Evolutionary conservation across 495 filamentous ascomycete genomes (phyloP).

Genomic region (Aspergillus baeticus): DNA sequence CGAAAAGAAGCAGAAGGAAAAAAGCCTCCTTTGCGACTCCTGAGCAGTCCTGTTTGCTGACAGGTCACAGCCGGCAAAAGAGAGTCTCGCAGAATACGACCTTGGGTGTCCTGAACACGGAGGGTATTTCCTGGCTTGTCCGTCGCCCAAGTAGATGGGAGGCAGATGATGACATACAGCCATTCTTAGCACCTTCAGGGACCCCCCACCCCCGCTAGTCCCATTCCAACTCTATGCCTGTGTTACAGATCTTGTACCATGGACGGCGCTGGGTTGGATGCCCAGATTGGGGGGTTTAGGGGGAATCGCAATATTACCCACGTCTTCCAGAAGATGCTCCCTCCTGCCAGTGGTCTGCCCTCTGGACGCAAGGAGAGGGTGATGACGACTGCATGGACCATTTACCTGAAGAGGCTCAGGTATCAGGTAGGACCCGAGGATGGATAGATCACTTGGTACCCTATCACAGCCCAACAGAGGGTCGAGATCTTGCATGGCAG

Average conservation of each 20-base stretch:
- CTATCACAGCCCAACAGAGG: too few relatives aligned
- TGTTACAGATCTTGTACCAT: slow-evolving; percentile 22
- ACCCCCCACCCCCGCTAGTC: slow-evolving; percentile 16
- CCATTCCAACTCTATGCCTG: slow-evolving; percentile 6
- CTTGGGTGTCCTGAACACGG: not conserved
- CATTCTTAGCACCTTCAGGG: too few relatives aligned
- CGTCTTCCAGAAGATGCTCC: too few relatives aligned
- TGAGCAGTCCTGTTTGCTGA: not conserved
- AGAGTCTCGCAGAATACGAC: not conserved
- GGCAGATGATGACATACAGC: not conserved
- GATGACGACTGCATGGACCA: too few relatives aligned
- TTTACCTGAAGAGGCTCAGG: too few relatives aligned
- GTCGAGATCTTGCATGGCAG: too few relatives aligned
- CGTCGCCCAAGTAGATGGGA: not conserved
- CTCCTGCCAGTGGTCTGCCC: too few relatives aligned
- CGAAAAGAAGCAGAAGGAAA: not conserved
- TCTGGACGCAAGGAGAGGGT: too few relatives aligned
- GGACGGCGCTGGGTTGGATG: slow-evolving; percentile 11
- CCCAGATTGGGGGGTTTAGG: slow-evolving; percentile 12
- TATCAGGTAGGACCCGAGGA: too few relatives aligned
- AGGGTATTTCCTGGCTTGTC: not conserved
- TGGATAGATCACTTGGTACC: too few relatives aligned
- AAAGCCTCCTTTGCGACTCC: not conserved
- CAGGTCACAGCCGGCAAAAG: not conserved
- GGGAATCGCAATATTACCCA: slow-evolving; percentile 1